These are phyloP conservation scores for Rickenella mellea DNA, from an alignment of 768 basidiomycete species.

Conservation along the genomic window DNA sequence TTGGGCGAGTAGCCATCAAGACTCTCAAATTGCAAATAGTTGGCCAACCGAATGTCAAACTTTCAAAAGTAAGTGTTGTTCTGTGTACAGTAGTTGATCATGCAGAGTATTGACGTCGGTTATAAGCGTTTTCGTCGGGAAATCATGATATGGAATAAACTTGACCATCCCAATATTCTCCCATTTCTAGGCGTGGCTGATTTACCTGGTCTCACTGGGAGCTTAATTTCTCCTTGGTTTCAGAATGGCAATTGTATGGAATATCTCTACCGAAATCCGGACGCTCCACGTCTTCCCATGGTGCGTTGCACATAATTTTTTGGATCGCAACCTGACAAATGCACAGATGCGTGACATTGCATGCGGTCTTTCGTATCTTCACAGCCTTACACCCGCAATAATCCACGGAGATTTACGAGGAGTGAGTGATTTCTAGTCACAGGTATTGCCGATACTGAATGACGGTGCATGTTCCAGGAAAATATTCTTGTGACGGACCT, in stretches of 20 bases:
- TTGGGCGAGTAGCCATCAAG: not conserved
- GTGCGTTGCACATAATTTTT: not conserved
- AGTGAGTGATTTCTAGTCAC: not conserved
- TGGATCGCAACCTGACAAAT: not conserved
- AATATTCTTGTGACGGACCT: conserved; percentile 3
- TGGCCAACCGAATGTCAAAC: not conserved
- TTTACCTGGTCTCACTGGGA: conserved; percentile 4
- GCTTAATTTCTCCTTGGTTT: conserved; percentile 10
- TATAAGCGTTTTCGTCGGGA: conserved; percentile 7
- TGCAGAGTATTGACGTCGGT: not conserved
- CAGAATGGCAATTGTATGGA: not conserved
- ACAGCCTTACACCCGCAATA: conserved; percentile 4
- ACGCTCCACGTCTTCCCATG: conserved; percentile 3
- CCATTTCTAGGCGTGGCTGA: conserved; percentile 5
- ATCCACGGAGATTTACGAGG: conserved; percentile 10
- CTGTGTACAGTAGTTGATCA: not conserved
- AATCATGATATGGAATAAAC: conserved; percentile 5
- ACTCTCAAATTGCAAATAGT: not conserved
- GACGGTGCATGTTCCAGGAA: not conserved
- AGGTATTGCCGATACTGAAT: not conserved
- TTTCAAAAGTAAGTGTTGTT: not conserved
- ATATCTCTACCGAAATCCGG: conserved; percentile 3
- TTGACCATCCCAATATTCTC: conserved; percentile 9
- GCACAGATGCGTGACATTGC: conserved; percentile 7
- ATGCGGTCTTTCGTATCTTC: conserved; percentile 9